Base-by-base conservation (phyloP, 1,284 basidiomycete genomes). In the Tranzscheliella williamsii region DNA sequence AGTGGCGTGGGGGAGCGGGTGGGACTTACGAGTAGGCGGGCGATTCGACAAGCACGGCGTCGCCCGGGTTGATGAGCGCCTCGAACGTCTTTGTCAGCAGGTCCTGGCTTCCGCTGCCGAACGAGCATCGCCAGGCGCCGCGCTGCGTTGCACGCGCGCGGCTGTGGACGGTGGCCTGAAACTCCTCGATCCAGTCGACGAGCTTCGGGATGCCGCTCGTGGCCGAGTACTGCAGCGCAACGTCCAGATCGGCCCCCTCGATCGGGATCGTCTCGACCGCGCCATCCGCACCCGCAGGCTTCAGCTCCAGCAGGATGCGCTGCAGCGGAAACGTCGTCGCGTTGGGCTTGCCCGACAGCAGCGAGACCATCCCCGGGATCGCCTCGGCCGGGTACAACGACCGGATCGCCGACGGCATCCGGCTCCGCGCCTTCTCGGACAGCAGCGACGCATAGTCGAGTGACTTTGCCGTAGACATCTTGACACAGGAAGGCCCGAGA, bases 101-200 rank as follows among this genome's bases (percentile, higher is more conserved):
- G 80, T 95, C 91, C 79, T 94, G 91, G 40, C 87, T 89, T 5
- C 92, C 93, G 32, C 82, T 82, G 0, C 91, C 91, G 15, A 94
- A 80, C 38, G 85, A 86, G 5, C 53, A 93, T 73, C 42, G 24
- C 54, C 51, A 67, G 22, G 31, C 50, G 38, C 40, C 48, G 16
- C 30, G 60, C 13, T 41, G 38, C 16, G 33, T 38, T 1, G 48
- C 38, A 2, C 24, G 33, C 4, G 32, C 24, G 15, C 83, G 82
- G 2, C 74, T 70, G 62, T 84, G 84, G 74, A 92, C 89, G 36
- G 90, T 78, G 3, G 82, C 83, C 46, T 81, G 64, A 18, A 75
- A 67, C 11, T 52, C 40, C 4, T 45, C 79, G 23, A 90, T 78
- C 87, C 86, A 90, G 5, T 84, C 80, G 18, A 84, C 75, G 16